Evolutionary conservation across 768 basidiomycete species (phyloP).

Genomic region (Calvatia gigantea): DNA sequence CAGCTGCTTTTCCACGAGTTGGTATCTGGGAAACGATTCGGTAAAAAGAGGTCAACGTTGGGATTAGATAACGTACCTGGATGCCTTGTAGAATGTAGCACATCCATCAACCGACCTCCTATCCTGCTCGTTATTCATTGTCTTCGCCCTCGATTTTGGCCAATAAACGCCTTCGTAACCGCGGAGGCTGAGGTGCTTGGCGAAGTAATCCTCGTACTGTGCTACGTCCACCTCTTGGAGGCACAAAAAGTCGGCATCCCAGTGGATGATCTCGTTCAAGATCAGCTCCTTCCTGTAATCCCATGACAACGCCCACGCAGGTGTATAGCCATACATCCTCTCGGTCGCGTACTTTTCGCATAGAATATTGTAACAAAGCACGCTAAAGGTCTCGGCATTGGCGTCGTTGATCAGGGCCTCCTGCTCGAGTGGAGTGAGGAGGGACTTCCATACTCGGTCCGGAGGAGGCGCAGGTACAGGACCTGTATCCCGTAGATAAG

Average conservation of each 20-base stretch:
- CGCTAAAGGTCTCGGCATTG: slow-evolving; percentile 69
- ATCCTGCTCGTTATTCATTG: slow-evolving; percentile 78
- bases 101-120: slow-evolving; percentile 91
- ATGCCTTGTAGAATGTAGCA: slow-evolving; percentile 91
- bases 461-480: slow-evolving; percentile 80
- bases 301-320: slow-evolving; percentile 96
- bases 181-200: slow-evolving; percentile 61
- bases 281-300: slow-evolving; percentile 89
- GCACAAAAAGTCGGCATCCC: slow-evolving; percentile 87
- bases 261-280: slow-evolving; percentile 75
- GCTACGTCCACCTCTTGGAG: slow-evolving; percentile 93
- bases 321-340: slow-evolving; percentile 92
- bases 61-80: slow-evolving; percentile 57
- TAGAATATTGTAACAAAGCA: slow-evolving; percentile 91
- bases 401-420: slow-evolving; percentile 61
- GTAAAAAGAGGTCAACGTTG: slow-evolving; percentile 11
- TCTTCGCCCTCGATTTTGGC: slow-evolving; percentile 91
- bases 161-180: slow-evolving; percentile 92
- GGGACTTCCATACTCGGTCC: slow-evolving; percentile 70
- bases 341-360: slow-evolving; percentile 89
- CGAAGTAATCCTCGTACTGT: slow-evolving; percentile 90
- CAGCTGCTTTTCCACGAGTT: slow-evolving; percentile 88
- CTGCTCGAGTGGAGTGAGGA: slow-evolving; percentile 55
- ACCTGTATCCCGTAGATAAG: slow-evolving; percentile 91
- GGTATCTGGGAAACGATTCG: slow-evolving; percentile 54